Conservation (phyloP, 1,284 basidiomycete species). For the Schizopora paradoxa region DNA sequence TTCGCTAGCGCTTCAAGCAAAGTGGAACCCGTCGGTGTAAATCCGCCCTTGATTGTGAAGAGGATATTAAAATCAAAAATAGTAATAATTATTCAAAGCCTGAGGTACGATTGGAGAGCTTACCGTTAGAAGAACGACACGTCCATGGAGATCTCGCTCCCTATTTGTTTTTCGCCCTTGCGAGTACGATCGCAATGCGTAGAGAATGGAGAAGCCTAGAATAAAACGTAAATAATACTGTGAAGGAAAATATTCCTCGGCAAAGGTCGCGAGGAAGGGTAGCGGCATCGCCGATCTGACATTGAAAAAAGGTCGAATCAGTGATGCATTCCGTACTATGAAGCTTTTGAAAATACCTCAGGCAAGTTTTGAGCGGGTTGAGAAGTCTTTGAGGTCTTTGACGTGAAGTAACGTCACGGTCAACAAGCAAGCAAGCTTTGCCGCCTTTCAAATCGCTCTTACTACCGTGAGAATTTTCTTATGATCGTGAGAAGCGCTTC, state of each 20-base stretch:
- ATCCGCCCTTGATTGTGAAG: slow-evolving; percentile 49
- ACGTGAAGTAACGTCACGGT: too few species aligned
- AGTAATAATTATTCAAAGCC: neutral
- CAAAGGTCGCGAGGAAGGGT: slow-evolving; percentile 5
- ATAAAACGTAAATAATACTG: slow-evolving; percentile 46
- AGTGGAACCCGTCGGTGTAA: slow-evolving; percentile 66
- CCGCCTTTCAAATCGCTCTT: too few species aligned
- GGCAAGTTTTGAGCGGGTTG: too few species aligned
- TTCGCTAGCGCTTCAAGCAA: slow-evolving; percentile 58
- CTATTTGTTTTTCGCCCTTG: slow-evolving; percentile 64
- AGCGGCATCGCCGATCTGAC: too few species aligned
- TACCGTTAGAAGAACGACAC: slow-evolving; percentile 66
- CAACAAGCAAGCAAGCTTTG: too few species aligned
- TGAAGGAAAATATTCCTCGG: slow-evolving; percentile 25
- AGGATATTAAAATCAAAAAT: slow-evolving; percentile 4
- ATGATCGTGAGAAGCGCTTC: too few species aligned
- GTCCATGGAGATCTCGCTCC: slow-evolving; percentile 67
- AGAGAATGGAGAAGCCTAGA: slow-evolving; percentile 36
- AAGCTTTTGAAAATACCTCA: too few species aligned
- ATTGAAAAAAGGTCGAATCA: too few species aligned
- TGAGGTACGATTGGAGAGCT: too few species aligned
- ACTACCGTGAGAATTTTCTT: too few species aligned
- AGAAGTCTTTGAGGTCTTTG: too few species aligned
- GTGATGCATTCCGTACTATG: too few species aligned
- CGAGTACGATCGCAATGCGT: slow-evolving; percentile 49